Evolutionary conservation across 306 rosid genomes (phyloP).

Genomic region (Mimosa pudica): DNA sequence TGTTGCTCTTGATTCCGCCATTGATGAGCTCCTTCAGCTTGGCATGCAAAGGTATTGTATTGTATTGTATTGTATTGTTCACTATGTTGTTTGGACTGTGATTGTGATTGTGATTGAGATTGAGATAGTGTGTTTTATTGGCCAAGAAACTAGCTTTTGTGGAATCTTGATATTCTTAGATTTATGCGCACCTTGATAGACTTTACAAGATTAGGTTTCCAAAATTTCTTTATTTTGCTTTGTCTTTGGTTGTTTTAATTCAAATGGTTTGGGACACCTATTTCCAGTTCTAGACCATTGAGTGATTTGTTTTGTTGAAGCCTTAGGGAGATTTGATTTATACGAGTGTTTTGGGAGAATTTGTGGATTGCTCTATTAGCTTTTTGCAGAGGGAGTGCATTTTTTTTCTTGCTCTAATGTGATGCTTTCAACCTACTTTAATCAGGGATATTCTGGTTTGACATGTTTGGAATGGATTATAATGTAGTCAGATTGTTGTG

Average conservation of each 20-base stretch:
- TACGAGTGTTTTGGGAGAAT: not conserved
- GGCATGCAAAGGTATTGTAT: slow-evolving; percentile 81
- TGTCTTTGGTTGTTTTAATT: not conserved
- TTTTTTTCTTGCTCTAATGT: not conserved
- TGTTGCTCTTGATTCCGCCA: slow-evolving; percentile 67
- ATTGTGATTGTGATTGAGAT: not conserved
- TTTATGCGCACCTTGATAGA: not conserved
- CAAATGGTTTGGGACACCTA: not conserved
- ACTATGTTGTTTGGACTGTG: no score
- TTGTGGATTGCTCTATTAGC: not conserved
- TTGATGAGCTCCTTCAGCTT: slow-evolving; percentile 79
- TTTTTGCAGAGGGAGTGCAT: not conserved
- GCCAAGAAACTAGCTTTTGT: slow-evolving; percentile 1
- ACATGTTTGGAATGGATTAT: slow-evolving; percentile 25
- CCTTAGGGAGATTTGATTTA: not conserved
- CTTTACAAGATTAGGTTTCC: not conserved
- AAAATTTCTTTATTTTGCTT: not conserved
- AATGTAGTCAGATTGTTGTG: slow-evolving; percentile 11
- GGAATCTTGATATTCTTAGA: not conserved
- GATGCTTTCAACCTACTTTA: not conserved
- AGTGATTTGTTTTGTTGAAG: not conserved
- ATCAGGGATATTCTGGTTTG: slow-evolving; percentile 3
- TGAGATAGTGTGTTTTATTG: not conserved
- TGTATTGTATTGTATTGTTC: slow-evolving; percentile 34
- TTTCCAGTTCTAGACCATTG: slow-evolving; percentile 3